These are phyloP conservation scores for Solidago caesia DNA, from an alignment of 129 eudicot genomes.

Conservation along the genomic window DNA sequence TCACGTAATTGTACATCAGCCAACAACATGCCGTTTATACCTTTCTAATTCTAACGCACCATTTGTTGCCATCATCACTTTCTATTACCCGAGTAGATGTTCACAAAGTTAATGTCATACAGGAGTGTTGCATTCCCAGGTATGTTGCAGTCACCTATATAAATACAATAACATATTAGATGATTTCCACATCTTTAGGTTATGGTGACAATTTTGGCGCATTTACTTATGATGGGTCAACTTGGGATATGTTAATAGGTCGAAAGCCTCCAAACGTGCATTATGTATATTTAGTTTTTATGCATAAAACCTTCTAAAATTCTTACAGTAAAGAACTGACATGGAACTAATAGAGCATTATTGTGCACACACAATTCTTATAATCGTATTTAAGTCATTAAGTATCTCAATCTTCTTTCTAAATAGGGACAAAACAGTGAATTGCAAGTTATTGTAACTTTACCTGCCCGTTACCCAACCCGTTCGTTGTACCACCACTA, in stretches of 20 bases:
- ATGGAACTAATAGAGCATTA: background rate
- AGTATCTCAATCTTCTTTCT: background rate
- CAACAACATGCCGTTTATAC: background rate
- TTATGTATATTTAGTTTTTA: background rate
- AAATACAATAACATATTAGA: conserved; percentile 4
- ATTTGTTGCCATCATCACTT: conserved; percentile 16
- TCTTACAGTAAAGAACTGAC: background rate
- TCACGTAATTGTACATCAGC: conserved; percentile 1
- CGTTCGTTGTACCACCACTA: background rate
- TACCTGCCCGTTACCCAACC: background rate
- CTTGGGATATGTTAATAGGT: background rate
- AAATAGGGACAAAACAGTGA: background rate
- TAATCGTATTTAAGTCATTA: background rate
- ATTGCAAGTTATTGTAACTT: background rate
- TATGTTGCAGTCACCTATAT: conserved; percentile 80
- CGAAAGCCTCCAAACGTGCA: background rate
- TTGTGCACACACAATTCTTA: background rate
- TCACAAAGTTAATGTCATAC: conserved; percentile 64
- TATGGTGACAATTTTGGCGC: background rate
- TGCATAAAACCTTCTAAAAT: background rate
- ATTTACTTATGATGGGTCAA: background rate
- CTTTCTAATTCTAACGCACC: conserved; percentile 12
- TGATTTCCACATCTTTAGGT: background rate
- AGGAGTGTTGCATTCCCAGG: conserved; percentile 90
- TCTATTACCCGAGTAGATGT: conserved; percentile 69